Evolutionary conservation across 495 filamentous ascomycete species (phyloP), one percentile per base, ranked within the genome.

Genomic region (Aspergillus affinis): DNA sequence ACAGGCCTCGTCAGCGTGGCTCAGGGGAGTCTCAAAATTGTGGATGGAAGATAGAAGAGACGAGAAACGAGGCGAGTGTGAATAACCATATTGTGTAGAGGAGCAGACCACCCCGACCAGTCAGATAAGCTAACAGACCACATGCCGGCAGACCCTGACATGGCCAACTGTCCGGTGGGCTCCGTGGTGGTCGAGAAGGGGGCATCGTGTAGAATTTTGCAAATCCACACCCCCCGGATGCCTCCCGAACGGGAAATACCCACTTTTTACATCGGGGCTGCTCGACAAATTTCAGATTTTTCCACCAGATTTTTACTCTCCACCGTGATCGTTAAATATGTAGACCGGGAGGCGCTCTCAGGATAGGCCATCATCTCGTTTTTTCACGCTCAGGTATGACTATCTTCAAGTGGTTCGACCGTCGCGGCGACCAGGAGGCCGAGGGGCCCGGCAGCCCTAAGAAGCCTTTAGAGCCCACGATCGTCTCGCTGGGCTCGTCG

Each of bases 381-480:
- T 21, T 21, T 4, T 20, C n/a, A 49, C 19, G 7, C 19, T 49
- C 8, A 20, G 30, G 2, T 32, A 64, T 64, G 61, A 46, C 51
- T 18, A 60, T 60, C 12, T 45, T 60, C 27, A 54, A 54, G 47
- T 44, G 29, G 23, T 12, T 55, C 27, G 54, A 30, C 51, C 55
- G 55, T 20, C 51, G 32, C 44, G 29, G 51, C 48, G 36, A 21
- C 48, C 46, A 59, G 47, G 15, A 57, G 48, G 54, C 36, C 23
- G 56, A 48, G 3, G 36, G 44, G n/a, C 30, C 21, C 12, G 44
- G 26, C 12, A 15, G 26, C 41, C n/a, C 21, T 32, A n/a, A 59
- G 9, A 69, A 71, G 59, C 47, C 51, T 17, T 54, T 63, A 17
- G 61, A 74, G 46, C 47, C 61, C 30, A 65, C 64, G 19, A 30